phyloP scores from a whole-genome alignment of 768 basidiomycete genomes.

The Tricholoma hemisulphureum region DNA sequence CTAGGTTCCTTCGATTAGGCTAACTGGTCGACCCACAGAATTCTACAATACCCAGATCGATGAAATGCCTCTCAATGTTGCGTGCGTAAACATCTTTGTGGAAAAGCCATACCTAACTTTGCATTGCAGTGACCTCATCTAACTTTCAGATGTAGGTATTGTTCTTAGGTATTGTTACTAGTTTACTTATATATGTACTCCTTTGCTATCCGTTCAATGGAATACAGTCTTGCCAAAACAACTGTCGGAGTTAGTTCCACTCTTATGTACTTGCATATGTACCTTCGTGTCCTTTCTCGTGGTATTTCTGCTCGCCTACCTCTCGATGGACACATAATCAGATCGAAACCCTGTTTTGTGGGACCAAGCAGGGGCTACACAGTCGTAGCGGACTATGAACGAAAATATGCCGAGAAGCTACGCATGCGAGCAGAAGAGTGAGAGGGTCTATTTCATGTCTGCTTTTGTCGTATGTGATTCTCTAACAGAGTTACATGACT shows the following conservation, averaged over 20 bases:
- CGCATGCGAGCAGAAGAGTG: constrained; percentile 52
- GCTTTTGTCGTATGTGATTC: constrained; percentile 21
- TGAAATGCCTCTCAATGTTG: constrained; percentile 97
- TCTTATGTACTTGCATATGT: not conserved
- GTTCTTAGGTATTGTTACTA: constrained; percentile 9
- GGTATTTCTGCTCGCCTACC: constrained; percentile 1
- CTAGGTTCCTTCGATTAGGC: not conserved
- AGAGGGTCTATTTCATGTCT: constrained; percentile 15
- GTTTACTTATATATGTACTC: constrained; percentile 4
- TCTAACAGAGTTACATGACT: constrained; percentile 8
- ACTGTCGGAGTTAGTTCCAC: not conserved
- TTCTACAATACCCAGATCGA: constrained; percentile 97
- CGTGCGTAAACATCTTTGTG: constrained; percentile 50
- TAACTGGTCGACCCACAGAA: constrained; percentile 42
- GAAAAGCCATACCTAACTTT: not conserved
- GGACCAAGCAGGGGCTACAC: constrained; percentile 4
- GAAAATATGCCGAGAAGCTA: constrained; percentile 71
- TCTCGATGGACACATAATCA: not conserved
- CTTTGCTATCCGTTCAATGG: not conserved
- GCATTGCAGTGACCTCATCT: constrained; percentile 71
- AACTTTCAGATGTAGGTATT: constrained; percentile 28
- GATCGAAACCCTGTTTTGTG: not conserved
- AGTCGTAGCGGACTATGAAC: constrained; percentile 27
- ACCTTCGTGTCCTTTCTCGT: not conserved
- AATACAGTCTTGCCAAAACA: not conserved